Conservation (phyloP, 2,329 filamentous ascomycete genomes). For the Diplodia seriata region DNA sequence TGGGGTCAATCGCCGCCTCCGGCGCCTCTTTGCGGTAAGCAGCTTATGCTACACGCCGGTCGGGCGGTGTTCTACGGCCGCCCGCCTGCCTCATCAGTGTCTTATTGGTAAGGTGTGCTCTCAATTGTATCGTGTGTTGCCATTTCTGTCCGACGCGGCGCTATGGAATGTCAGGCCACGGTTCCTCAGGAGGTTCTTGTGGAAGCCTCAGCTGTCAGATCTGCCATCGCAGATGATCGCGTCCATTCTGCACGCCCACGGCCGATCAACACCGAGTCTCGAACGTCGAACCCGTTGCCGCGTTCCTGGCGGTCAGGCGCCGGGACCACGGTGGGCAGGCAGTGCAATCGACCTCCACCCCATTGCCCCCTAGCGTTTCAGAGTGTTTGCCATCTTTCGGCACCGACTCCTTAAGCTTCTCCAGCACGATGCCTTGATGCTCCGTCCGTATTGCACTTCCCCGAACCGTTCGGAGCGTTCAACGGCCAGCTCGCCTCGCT, state of each 20-base stretch:
- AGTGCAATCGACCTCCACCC: not conserved
- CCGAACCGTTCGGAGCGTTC: constrained; percentile 18
- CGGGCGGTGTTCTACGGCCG: constrained; percentile 16
- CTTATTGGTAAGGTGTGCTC: constrained; percentile 11
- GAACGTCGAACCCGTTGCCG: not conserved
- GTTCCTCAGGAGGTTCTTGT: constrained; percentile 9
- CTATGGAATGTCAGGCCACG: constrained; percentile 23
- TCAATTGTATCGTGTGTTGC: constrained; percentile 13
- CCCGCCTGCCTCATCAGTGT: constrained; percentile 22
- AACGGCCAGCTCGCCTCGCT: constrained; percentile 3
- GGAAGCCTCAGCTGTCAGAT: constrained; percentile 5
- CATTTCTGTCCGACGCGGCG: constrained; percentile 22
- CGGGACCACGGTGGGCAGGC: constrained; percentile 18
- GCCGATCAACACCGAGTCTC: constrained; percentile 15
- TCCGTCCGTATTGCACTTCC: constrained; percentile 13
- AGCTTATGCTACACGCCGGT: constrained; percentile 20
- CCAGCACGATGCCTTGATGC: not conserved
- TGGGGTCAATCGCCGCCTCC: constrained; percentile 4
- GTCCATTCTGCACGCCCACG: constrained; percentile 2
- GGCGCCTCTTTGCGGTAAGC: constrained; percentile 22
- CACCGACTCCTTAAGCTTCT: constrained; percentile 21
- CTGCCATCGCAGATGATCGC: constrained; percentile 5
- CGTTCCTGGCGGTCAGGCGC: not conserved
- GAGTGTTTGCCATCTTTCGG: constrained; percentile 10
- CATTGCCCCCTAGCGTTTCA: not conserved